Evolutionary conservation across 202 grass and related monocot genomes (phyloP).

Genomic region (Cymbopogon flexuosus): DNA sequence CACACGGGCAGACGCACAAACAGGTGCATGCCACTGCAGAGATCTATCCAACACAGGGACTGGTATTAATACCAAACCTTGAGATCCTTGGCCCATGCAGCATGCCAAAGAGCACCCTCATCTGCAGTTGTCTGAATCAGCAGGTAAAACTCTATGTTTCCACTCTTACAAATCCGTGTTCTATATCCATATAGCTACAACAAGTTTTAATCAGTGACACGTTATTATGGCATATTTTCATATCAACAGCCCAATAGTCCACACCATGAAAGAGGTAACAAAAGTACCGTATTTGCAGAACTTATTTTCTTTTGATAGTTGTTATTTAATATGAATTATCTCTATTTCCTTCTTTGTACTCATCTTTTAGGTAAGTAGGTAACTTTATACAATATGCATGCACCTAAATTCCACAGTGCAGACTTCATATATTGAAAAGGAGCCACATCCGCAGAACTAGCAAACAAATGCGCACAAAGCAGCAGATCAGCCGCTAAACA

Average conservation of each 20-base stretch:
- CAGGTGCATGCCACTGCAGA: not conserved
- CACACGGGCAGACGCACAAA: not conserved
- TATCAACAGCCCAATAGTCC: not conserved
- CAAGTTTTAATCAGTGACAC: not conserved
- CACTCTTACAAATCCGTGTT: not conserved
- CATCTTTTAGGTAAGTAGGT: not conserved
- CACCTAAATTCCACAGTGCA: not conserved
- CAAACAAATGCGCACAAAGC: not conserved
- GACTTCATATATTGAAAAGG: not conserved
- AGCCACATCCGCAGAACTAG: slow-evolving; percentile 21
- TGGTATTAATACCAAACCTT: not conserved
- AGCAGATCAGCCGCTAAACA: slow-evolving; percentile 25
- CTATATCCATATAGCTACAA: not conserved
- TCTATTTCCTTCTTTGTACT: not conserved
- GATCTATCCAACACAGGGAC: not conserved
- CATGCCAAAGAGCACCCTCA: not conserved
- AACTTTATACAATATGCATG: not conserved
- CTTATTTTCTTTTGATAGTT: not conserved
- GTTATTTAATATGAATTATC: not conserved
- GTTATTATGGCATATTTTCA: slow-evolving; percentile 10
- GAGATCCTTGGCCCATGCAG: not conserved
- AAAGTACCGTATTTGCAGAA: slow-evolving; percentile 3
- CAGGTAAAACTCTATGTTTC: not conserved
- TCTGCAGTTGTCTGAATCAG: not conserved
- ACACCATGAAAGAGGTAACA: not conserved